Base-by-base conservation (phyloP, 108 stramenopile species). In the Conticribra guillardii region DNA sequence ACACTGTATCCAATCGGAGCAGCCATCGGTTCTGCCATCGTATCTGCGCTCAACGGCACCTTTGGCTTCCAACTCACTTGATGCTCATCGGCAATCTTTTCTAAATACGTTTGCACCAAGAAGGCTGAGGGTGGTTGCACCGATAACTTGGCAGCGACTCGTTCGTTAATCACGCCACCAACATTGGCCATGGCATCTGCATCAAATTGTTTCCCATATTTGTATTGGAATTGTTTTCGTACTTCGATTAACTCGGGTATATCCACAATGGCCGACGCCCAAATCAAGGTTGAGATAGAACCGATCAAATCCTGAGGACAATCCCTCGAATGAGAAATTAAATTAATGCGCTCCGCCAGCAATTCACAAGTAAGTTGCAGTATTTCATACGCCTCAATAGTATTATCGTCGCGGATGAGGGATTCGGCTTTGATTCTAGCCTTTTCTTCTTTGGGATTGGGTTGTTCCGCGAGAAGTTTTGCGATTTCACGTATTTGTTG, bases 361-460 rank as follows among this genome's bases (percentile, higher is more conserved):
- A 96, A 56, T 62, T 95, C 91, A 55, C 96, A 96, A 4, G 78
- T 71, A 3, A 96, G 72, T 44, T 82, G 75, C 14, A 96, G 54
- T 30, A 96, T 93, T 50, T 93, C 93, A 53, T 90, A 94, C 0
- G 96, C 96, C 72, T 96, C 92, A 30, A 96, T 79, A 50, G 90
- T 83, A 67, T 85, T 71, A 62, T 96, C 96, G 30, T 95, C 96
- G 8, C 91, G 85, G 69, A 94, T 96, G 11, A 96, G 69, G 2
- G 92, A 81, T 67, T 96, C 93, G 46, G 92, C 92, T 34, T 81
- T 82, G 73, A 96, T 96, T n/a, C 86, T 75, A 9, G 96, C 96
- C 72, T 93, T 95, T 67, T 95, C 96, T 64, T 96, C 96, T 55
- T 87, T 86, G 41, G 94, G 91, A 9, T 41, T 41, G 37, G 94